Evolutionary conservation across 352 stramenopile species (phyloP), one percentile per base, ranked within the genome.

Genomic region (Pythium volutum): DNA sequence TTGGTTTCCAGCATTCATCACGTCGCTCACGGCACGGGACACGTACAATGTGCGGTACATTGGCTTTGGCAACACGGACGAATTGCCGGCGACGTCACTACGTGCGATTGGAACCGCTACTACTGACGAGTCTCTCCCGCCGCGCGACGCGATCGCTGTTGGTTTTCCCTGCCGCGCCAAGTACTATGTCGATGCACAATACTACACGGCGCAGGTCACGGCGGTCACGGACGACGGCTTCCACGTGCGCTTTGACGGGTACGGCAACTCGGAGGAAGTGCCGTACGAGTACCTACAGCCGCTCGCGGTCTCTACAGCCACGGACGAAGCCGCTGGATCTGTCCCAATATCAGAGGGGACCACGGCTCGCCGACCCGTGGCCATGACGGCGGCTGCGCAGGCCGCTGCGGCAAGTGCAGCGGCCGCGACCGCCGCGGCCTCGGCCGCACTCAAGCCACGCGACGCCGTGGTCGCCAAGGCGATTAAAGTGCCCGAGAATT

Each of bases 251-350:
- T 97, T 96, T 60, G 79, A 89, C 15, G 77, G 83, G 42, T 97
- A 97, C 61, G 87, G 87, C 56, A 97, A 97, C 70, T 84, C 77
- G 45, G 89, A 97, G 62, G 89, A 97, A 67, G 85, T 97, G 36
- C 89, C 89, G 23, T 91, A 88, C 43, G 87, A 95, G 71, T 97
- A 97, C 75, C 66, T 97, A 58, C 76, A 67, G 9, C 62, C 71
- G 11, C 14, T 61, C 16, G 41, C 20, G 27, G n/a, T n/a, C n/a
- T n/a, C n/a, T n/a, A n/a, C n/a, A n/a, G n/a, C n/a, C n/a, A 20
- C 49, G 2, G 7, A 26, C 2, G 33, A 27, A 0, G 10, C 18
- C 0, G 14, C 43, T 3, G 23, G 18, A 16, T 7, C 26, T 1
- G n/a, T 14, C 12, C n/a, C n/a, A 4, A 4, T 25, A 18, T 9